Percentiles rank a stretch among this genome's conserved stretches.
Conservation (phyloP, 179 eudicot genomes). For the Carnegiea gigantea region DNA sequence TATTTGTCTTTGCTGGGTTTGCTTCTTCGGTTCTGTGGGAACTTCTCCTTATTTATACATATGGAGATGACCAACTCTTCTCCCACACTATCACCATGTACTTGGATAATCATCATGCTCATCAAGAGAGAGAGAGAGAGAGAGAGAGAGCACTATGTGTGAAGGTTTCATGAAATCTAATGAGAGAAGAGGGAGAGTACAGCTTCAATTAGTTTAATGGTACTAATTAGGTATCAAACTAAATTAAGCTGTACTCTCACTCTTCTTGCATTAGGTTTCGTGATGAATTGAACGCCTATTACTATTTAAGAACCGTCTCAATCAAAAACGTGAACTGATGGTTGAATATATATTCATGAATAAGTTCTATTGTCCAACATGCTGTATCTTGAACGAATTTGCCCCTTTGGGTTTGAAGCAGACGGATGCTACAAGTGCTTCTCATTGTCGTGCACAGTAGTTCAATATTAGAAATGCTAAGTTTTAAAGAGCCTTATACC, state of each 20-base stretch:
- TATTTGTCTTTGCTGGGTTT: not conserved
- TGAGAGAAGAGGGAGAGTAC: constrained; percentile 17
- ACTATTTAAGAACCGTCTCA: too few relatives aligned
- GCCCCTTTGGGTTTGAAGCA: too few relatives aligned
- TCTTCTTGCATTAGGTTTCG: constrained; percentile 10
- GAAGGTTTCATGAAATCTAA: constrained; percentile 1
- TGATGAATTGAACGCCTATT: not conserved
- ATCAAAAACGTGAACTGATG: too few relatives aligned
- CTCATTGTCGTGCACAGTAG: too few relatives aligned
- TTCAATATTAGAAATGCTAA: too few relatives aligned
- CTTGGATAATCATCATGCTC: not conserved
- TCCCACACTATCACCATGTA: not conserved
- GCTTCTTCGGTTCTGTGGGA: not conserved
- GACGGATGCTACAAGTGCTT: too few relatives aligned
- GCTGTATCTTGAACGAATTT: too few relatives aligned
- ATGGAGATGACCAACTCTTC: not conserved
- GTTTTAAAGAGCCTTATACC: too few relatives aligned
- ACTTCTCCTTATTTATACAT: not conserved
- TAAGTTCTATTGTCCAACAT: too few relatives aligned
- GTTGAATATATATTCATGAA: too few relatives aligned
- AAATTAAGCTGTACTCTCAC: not conserved
- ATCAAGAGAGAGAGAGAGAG: not conserved
- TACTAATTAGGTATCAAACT: not conserved
- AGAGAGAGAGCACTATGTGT: too few relatives aligned
- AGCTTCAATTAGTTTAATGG: not conserved